These are phyloP conservation scores for Holtermanniella nyarrowii DNA, from an alignment of 768 basidiomycete genomes.

Conservation along the genomic window DNA sequence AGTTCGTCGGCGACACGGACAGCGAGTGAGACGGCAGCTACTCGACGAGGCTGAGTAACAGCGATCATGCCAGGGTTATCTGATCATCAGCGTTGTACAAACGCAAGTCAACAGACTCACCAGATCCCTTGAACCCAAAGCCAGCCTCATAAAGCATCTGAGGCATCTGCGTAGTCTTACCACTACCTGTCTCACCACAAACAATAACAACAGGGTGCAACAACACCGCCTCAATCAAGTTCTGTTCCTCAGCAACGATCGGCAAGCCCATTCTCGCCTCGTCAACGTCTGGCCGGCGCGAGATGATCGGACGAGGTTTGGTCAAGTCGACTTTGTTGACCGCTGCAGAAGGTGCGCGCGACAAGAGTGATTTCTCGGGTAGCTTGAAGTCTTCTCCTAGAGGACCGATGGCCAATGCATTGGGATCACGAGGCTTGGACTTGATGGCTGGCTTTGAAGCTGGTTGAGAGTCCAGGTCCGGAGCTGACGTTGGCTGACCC, in stretches of 20 bases:
- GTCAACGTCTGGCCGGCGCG: slow-evolving; percentile 59
- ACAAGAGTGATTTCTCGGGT: slow-evolving; percentile 54
- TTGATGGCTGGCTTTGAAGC: slow-evolving; percentile 24
- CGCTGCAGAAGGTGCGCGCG: slow-evolving; percentile 9
- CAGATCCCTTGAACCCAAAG: slow-evolving; percentile 71
- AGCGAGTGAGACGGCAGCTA: slow-evolving; percentile 95
- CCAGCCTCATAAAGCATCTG: slow-evolving; percentile 98
- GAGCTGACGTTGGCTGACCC: slow-evolving; percentile 43
- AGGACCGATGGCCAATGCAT: slow-evolving; percentile 51
- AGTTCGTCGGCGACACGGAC: slow-evolving; percentile 85
- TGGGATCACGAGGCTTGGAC: slow-evolving; percentile 41
- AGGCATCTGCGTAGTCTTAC: slow-evolving; percentile 96
- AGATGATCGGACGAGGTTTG: slow-evolving; percentile 42
- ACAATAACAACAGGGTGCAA: slow-evolving; percentile 79
- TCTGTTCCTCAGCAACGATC: slow-evolving; percentile 84
- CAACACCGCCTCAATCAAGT: slow-evolving; percentile 81
- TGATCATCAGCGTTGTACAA: slow-evolving; percentile 32
- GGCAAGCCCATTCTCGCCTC: slow-evolving; percentile 71
- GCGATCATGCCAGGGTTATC: slow-evolving; percentile 98
- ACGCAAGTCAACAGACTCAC: slow-evolving; percentile 44
- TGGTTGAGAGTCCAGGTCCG: slow-evolving; percentile 26
- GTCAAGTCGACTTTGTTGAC: slow-evolving; percentile 36
- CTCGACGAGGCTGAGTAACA: slow-evolving; percentile 91
- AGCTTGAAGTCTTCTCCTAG: slow-evolving; percentile 62
- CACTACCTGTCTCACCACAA: slow-evolving; percentile 91